phyloP scores from a whole-genome alignment of 2,329 filamentous ascomycete genomes.

The Xylariaceae sp. region DNA sequence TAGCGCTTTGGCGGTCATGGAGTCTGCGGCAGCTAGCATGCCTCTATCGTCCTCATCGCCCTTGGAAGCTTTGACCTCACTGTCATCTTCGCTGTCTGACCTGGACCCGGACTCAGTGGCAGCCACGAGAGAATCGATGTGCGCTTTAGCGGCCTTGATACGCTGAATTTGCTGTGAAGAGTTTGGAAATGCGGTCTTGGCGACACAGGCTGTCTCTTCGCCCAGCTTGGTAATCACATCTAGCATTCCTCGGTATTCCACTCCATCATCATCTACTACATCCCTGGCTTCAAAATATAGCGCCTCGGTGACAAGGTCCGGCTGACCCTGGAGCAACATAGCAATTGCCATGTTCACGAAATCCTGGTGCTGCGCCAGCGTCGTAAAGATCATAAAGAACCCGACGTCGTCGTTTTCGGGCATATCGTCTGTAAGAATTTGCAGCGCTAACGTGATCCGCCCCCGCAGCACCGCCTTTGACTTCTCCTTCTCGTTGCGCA shows the following conservation, averaged over 20 bases:
- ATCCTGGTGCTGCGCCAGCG: slow-evolving; percentile 12
- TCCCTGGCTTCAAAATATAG: neutral
- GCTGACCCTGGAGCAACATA: slow-evolving; percentile 6
- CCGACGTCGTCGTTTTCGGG: slow-evolving; percentile 25
- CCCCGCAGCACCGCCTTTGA: slow-evolving; percentile 14
- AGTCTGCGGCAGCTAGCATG: neutral
- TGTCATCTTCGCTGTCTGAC: neutral
- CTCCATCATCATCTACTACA: neutral
- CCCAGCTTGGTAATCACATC: neutral
- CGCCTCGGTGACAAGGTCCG: slow-evolving; percentile 2
- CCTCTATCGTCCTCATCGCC: no score
- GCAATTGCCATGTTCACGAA: slow-evolving; percentile 11
- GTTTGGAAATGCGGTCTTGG: slow-evolving; percentile 18
- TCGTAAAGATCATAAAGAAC: slow-evolving; percentile 5
- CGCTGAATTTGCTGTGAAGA: slow-evolving; percentile 24
- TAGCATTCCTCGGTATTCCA: neutral
- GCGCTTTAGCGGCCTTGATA: slow-evolving; percentile 22
- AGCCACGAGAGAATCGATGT: slow-evolving; percentile 24
- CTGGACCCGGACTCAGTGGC: neutral
- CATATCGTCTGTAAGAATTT: slow-evolving; percentile 23
- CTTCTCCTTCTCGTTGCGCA: slow-evolving; percentile 19
- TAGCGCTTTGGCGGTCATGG: neutral
- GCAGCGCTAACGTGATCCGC: slow-evolving; percentile 17
- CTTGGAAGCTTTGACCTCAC: neutral
- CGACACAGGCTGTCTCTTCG: neutral